These are phyloP conservation scores for Thraustochytrium striatum DNA, from an alignment of 352 stramenopile species.

Conservation along the genomic window DNA sequence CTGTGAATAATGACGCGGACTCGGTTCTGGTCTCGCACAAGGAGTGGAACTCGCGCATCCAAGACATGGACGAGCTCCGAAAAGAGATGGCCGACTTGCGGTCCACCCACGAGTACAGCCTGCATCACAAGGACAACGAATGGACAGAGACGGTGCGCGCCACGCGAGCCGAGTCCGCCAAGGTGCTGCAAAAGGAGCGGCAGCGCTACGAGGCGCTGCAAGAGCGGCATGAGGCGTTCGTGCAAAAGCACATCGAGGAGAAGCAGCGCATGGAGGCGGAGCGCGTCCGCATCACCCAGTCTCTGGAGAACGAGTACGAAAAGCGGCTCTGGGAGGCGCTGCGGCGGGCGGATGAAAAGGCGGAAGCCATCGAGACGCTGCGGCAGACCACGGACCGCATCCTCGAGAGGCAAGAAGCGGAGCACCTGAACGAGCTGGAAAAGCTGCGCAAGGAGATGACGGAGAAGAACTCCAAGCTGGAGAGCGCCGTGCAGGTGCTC, in stretches of 20 bases:
- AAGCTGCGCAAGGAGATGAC: constrained; percentile 54
- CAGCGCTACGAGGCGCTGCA: constrained; percentile 15
- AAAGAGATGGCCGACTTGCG: neutral
- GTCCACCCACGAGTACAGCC: constrained; percentile 16
- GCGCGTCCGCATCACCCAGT: constrained; percentile 12
- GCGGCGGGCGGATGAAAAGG: neutral
- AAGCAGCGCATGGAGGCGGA: constrained; percentile 22
- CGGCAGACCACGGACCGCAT: constrained; percentile 13
- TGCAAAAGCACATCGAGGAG: constrained; percentile 42
- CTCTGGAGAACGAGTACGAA: constrained; percentile 44
- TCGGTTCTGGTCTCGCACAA: constrained; percentile 30
- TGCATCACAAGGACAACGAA: constrained; percentile 38
- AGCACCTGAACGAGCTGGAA: constrained; percentile 48
- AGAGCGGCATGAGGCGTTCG: constrained; percentile 22
- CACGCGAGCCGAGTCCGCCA: constrained; percentile 10
- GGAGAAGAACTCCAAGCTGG: constrained; percentile 54
- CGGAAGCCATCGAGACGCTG: constrained; percentile 28
- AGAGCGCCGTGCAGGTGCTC: constrained; percentile 58
- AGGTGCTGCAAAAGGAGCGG: neutral
- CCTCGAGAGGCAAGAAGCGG: constrained; percentile 45
- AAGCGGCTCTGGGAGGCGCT: constrained; percentile 27
- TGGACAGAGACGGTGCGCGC: constrained; percentile 31
- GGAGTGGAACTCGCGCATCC: neutral
- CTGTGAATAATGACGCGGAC: constrained; percentile 42
- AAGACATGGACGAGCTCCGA: neutral